phyloP scores from a whole-genome alignment of 495 filamentous ascomycete genomes.

The Annulohypoxylon nitens region DNA sequence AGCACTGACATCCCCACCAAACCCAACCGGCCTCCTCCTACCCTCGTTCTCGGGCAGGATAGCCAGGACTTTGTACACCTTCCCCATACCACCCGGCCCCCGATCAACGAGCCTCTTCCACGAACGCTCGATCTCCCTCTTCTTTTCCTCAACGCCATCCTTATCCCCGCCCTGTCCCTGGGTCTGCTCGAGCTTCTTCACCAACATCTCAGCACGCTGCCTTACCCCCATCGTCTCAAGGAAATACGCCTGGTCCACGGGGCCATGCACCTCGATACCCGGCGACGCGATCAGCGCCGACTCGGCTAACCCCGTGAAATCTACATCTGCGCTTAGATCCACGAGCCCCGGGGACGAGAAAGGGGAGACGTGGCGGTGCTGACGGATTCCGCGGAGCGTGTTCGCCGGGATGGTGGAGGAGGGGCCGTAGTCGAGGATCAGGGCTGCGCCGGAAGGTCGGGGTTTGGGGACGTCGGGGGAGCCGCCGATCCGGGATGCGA shows the following conservation, averaged over 20 bases:
- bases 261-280: conserved; percentile 91
- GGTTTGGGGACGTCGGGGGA: conserved; percentile 48
- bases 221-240: conserved; percentile 81
- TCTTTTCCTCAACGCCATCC: conserved; percentile 61
- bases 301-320: conserved; percentile 88
- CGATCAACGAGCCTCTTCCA: conserved; percentile 85
- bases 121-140: conserved; percentile 72
- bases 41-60: conserved; percentile 87
- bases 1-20: conserved; percentile 78
- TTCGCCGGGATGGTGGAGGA: conserved; percentile 81
- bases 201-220: conserved; percentile 79
- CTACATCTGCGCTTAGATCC: conserved; percentile 91
- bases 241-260: conserved; percentile 87
- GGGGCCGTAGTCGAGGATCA: conserved; percentile 96
- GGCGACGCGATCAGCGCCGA: conserved; percentile 77
- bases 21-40: conserved; percentile 83
- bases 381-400: conserved; percentile 86
- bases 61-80: conserved; percentile 91
- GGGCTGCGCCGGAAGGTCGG: conserved; percentile 79
- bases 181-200: conserved; percentile 55
- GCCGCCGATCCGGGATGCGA: conserved; percentile 86
- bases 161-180: conserved; percentile 1
- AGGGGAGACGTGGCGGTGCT: conserved; percentile 78
- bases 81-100: conserved; percentile 86
- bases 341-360: conserved; percentile 82